Conservation (phyloP, 1,139 yeast genomes). For the Saccharomyces hybrid region DNA sequence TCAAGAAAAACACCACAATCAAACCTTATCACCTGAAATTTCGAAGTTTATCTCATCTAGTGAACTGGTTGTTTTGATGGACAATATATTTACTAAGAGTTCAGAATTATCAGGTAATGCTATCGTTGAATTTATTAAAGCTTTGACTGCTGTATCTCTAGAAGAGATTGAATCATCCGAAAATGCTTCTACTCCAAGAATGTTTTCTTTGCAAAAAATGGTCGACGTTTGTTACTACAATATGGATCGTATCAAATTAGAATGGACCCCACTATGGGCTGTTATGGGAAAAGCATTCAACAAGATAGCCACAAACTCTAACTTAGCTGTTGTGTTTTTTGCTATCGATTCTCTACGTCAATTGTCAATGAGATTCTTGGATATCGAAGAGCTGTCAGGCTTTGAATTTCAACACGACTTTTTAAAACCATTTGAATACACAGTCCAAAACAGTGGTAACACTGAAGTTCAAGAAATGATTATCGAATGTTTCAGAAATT, state of each 20-base stretch:
- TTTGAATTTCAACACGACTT: conserved; percentile 95
- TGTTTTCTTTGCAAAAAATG: conserved; percentile 87
- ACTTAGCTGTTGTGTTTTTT: conserved; percentile 71
- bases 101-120: conserved; percentile 74
- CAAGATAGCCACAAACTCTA: conserved; percentile 70
- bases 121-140: conserved; percentile 78
- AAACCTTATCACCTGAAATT: conserved; percentile 45
- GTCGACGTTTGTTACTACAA: conserved; percentile 96
- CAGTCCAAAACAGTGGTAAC: conserved; percentile 59
- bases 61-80: conserved; percentile 77
- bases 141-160: conserved; percentile 75
- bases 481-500: conserved; percentile 78
- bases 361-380: conserved; percentile 83
- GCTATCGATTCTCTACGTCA: conserved; percentile 93
- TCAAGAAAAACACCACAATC: conserved; percentile 44
- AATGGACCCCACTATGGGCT: conserved; percentile 95
- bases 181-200: conserved; percentile 72
- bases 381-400: conserved; percentile 87
- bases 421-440: conserved; percentile 80
- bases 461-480: conserved; percentile 81
- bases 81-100: conserved; percentile 79
- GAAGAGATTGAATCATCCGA: conserved; percentile 92
- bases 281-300: conserved; percentile 89
- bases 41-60: conserved; percentile 60
- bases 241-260: conserved; percentile 91